Evolutionary conservation across 768 basidiomycete species (phyloP).

Genomic region (Podaxis carcinomalis): DNA sequence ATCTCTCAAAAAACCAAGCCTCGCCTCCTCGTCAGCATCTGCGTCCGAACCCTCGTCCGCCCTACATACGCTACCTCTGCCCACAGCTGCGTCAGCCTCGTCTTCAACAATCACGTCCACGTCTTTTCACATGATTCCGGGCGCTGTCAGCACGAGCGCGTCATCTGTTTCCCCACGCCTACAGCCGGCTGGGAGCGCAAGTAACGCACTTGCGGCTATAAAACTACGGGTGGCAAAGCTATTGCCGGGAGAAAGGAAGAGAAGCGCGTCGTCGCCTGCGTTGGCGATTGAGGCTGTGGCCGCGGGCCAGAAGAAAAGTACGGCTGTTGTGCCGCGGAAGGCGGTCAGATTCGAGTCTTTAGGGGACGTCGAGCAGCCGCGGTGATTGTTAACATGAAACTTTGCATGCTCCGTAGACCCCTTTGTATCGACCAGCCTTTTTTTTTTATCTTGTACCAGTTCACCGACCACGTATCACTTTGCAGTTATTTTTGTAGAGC

Average conservation of each 20-base stretch:
- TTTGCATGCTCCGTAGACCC: neutral
- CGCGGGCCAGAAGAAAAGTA: neutral
- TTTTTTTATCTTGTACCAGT: neutral
- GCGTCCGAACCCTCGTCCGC: slow-evolving; percentile 49
- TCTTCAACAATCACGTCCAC: slow-evolving; percentile 6
- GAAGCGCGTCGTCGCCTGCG: neutral
- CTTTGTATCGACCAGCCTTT: neutral
- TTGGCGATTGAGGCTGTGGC: neutral
- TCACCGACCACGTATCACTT: neutral
- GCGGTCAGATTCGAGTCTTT: slow-evolving; percentile 2
- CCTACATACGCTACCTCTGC: slow-evolving; percentile 35
- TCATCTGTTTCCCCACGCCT: neutral
- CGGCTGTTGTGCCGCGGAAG: neutral
- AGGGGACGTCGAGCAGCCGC: neutral
- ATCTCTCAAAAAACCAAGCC: slow-evolving; percentile 53
- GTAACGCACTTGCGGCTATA: neutral
- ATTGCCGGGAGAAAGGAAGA: slow-evolving; percentile 1
- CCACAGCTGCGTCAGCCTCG: slow-evolving; percentile 14
- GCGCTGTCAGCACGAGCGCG: neutral
- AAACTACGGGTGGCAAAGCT: slow-evolving; percentile 5
- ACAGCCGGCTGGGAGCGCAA: neutral
- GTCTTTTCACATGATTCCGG: neutral
- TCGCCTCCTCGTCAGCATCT: slow-evolving; percentile 31
- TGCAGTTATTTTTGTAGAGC: neutral
- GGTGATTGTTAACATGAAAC: neutral